Evolutionary conservation across 2,329 filamentous ascomycete species (phyloP).

Genomic region (Scedosporium aurantiacum): DNA sequence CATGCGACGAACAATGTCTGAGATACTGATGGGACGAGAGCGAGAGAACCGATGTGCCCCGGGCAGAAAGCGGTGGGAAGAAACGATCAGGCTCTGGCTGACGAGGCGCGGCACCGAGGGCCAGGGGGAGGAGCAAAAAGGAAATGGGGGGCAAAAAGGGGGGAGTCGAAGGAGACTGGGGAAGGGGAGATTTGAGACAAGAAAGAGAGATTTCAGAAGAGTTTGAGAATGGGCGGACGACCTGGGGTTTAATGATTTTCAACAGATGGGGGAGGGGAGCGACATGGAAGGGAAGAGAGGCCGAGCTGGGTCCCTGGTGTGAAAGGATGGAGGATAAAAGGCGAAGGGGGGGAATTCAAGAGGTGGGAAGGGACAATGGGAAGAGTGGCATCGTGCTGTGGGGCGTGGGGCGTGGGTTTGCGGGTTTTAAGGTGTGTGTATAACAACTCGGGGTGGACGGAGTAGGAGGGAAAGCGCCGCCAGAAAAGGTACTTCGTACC

Average conservation of each 20-base stretch:
- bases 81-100: constrained; percentile 1
- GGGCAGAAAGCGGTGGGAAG: constrained; percentile 12
- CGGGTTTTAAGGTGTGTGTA: neutral
- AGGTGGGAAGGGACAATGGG: constrained; percentile 6
- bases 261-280: constrained; percentile 17
- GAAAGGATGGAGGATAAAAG: constrained; percentile 15
- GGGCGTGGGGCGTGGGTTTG: neutral
- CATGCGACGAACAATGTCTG: constrained; percentile 19
- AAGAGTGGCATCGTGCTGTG: neutral
- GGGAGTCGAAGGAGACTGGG: constrained; percentile 16
- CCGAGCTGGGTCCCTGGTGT: constrained; percentile 7
- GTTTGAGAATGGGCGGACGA: constrained; percentile 24
- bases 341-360: constrained; percentile 7
- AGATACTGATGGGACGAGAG: constrained; percentile 12
- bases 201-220: constrained; percentile 23
- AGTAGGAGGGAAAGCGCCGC: no score
- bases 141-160: constrained; percentile 14
- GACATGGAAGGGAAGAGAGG: constrained; percentile 15
- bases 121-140: constrained; percentile 18
- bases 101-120: constrained; percentile 15
- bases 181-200: constrained; percentile 8
- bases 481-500: no score
- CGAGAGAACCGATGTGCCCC: constrained; percentile 14
- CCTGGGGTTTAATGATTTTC: constrained; percentile 29
- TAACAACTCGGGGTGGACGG: no score